Percentiles rank a stretch among this genome's conserved stretches.
These are phyloP conservation scores for Pseudocercospora musae DNA, from an alignment of 2,329 filamentous ascomycete species.

Conservation along the genomic window DNA sequence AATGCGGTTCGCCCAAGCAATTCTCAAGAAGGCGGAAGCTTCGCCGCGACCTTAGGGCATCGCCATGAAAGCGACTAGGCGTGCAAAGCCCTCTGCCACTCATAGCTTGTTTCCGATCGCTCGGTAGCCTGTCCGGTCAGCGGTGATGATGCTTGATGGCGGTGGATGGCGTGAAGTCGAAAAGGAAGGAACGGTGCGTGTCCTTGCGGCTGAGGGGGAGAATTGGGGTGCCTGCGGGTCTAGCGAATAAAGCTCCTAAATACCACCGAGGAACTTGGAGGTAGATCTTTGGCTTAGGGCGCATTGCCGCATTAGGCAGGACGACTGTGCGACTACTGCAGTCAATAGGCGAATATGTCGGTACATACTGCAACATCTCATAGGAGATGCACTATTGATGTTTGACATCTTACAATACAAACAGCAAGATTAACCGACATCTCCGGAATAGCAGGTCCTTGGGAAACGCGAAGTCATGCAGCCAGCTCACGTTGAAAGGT, in stretches of 20 bases:
- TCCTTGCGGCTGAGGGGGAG: slow-evolving; percentile 8
- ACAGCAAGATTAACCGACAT: background rate
- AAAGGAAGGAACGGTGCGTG: slow-evolving; percentile 1
- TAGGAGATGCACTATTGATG: background rate
- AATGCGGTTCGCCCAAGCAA: background rate
- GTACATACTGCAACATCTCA: background rate
- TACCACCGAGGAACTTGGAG: slow-evolving; percentile 2
- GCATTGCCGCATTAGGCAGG: background rate
- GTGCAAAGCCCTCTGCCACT: background rate
- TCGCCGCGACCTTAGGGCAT: background rate
- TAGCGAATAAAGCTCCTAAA: background rate
- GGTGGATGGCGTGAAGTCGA: background rate
- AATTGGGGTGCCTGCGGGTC: background rate
- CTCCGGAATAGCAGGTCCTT: background rate
- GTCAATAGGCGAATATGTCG: slow-evolving; percentile 1
- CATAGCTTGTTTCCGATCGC: slow-evolving; percentile 5
- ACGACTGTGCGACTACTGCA: slow-evolving; percentile 1
- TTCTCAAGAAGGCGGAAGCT: background rate
- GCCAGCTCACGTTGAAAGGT: background rate
- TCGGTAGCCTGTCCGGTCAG: slow-evolving; percentile 8
- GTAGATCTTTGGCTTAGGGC: background rate
- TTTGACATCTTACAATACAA: background rate
- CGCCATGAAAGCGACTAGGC: background rate
- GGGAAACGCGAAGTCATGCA: background rate
- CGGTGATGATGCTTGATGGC: slow-evolving; percentile 21